Evolutionary conservation across 306 rosid genomes (phyloP), one percentile per base, ranked within the genome.

Genomic region (Prunus padus): DNA sequence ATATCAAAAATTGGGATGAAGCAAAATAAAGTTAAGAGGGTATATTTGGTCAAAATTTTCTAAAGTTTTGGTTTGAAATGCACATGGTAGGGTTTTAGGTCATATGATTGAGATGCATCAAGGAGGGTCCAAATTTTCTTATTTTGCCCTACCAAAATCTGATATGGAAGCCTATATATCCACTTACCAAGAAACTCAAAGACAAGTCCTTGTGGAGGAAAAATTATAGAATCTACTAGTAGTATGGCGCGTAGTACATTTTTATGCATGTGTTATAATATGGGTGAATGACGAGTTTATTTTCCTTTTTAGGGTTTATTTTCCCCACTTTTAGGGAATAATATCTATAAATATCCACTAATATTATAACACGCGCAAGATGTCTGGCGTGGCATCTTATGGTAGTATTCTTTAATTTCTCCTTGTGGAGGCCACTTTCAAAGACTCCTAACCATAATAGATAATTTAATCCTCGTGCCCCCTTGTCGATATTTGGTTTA

Each of bases 341-440:
- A 26, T 26, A 26, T 26, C 28, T 26, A 26, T 26, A 26, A 26
- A 26, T 26, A 26, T 26, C 28, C 28, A 26, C 28, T 26, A 26
- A 26, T 26, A 26, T 26, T 26, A 26, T 26, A 26, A 26, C 28
- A 26, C 28, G 28, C 28, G 28, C 28, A 26, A 26, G 2, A 26
- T 26, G 28, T 26, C 28, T 26, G 28, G 28, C 28, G 28, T 26
- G 28, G 28, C 2, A 26, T 26, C 28, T 26, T 1, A 1, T 26
- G 28, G 28, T 26, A 26, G 28, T 26, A 26, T 26, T 26, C 28
- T 26, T 1, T 26, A 26, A 26, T 26, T 26, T 26, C n/a, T 69
- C 77, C 86, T 64, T 78, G 82, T 74, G 77, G 70, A 78, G 80
- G 74, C 70, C 77, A 56, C 77, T 62, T 59, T 74, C 57, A 79